Conservation (phyloP, 345 rosid species). For the Sonneratia alba region DNA sequence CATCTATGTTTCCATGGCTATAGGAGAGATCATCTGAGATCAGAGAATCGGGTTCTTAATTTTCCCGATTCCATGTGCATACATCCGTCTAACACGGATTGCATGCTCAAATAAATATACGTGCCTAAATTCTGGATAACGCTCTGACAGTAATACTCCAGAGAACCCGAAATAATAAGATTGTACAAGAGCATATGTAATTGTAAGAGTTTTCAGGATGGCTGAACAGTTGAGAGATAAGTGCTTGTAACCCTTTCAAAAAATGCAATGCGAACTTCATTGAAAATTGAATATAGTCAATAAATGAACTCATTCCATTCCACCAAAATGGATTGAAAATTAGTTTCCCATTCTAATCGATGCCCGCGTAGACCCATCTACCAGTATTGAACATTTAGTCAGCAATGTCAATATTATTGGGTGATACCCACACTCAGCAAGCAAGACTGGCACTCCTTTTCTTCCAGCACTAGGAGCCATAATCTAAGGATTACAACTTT, state of each 20-base stretch:
- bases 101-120: no score
- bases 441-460: background rate
- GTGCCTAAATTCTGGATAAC: no score
- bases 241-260: background rate
- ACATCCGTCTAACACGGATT: no score
- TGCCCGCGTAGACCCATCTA: background rate
- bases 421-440: background rate
- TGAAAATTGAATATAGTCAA: no score
- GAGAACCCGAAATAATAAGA: no score
- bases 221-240: background rate
- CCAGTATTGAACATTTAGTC: background rate
- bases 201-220: no score
- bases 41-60: background rate
- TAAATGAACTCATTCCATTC: background rate
- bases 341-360: background rate
- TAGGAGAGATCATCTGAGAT: background rate
- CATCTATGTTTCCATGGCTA: no score
- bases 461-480: background rate
- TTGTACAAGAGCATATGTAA: no score
- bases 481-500: background rate
- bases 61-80: no score
- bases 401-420: background rate
- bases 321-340: background rate
- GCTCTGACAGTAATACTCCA: no score
- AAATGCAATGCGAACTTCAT: background rate